Evolutionary conservation across 352 stramenopile genomes (phyloP), one percentile per base, ranked within the genome.

Genomic region (Hyaloperonospora brassicae): DNA sequence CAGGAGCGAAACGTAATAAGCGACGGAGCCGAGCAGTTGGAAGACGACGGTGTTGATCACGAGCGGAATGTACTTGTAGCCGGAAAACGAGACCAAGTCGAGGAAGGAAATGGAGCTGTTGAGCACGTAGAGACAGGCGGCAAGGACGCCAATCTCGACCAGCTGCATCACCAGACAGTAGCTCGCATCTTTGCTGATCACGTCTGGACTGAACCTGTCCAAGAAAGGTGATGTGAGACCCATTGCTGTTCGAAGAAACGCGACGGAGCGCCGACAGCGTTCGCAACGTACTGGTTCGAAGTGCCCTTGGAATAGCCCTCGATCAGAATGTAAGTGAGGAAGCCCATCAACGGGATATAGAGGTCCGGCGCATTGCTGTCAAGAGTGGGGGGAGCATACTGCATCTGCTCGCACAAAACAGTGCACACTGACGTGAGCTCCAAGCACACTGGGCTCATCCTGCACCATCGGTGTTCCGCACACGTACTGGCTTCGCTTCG

Each of bases 1-100:
- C 30, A 98, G 57, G 61, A 98, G 82, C 5, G 78, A 84, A 25
- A 94, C 70, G 58, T 98, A 97, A 73, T 98, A 98, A 24, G 87
- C 80, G 47, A 84, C 63, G 17, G 81, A 78, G 13, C 94, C 92
- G 34, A 87, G 46, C 14, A 90, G 56, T 53, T 96, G 72, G 49
- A 87, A 95, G 45, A 93, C 78, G 34, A 98, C 52, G 55, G 95
- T 95, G 73, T 98, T 97, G 59, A 98, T 79, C 51, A 94, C 88
- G n/a, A 98, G 72, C 24, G 91, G 87, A 38, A 99, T 90, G 76
- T 98, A 99, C 77, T 99, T 99, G 89, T 99, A 99, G 51, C 96
- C 96, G 11, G 95, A 98, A 68, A 98, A 98, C 34, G 88, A 89
- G 46, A 98, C 78, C 44, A 99, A 66, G 68, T 99, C 97, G 38